phyloP scores from a whole-genome alignment of 192 early-diverging fungal genomes.

The Umbelopsis vinacea region DNA sequence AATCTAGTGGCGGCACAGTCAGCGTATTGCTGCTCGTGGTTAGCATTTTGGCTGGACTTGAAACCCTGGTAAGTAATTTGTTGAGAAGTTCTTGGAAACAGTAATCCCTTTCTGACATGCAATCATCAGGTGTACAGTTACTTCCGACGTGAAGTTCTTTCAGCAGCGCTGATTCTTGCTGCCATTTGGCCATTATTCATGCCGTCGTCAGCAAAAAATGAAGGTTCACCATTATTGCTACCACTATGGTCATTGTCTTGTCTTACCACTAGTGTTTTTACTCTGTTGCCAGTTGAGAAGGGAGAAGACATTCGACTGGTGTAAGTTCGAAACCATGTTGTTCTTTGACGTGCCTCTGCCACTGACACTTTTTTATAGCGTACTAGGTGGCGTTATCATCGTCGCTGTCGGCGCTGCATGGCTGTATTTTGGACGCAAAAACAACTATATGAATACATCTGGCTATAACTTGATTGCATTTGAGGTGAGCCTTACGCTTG shows the following conservation, averaged over 20 bases:
- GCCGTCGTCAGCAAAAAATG: conserved; percentile 44
- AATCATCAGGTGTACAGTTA: conserved; percentile 80
- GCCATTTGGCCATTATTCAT: conserved; percentile 73
- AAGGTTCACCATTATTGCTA: conserved; percentile 47
- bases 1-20: conserved; percentile 27
- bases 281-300: conserved; percentile 87
- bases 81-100: not conserved
- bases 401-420: conserved; percentile 29
- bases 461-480: conserved; percentile 7
- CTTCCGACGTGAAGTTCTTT: conserved; percentile 76
- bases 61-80: conserved; percentile 70
- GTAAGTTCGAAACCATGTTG: conserved; percentile 35
- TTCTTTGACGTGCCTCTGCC: not conserved
- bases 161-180: conserved; percentile 63
- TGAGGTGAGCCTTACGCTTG: not conserved
- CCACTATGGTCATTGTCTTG: conserved; percentile 70
- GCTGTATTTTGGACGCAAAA: conserved; percentile 1
- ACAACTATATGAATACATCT: conserved; percentile 3
- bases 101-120: not conserved
- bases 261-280: conserved; percentile 80
- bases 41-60: conserved; percentile 70
- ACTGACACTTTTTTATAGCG: conserved; percentile 27
- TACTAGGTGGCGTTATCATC: conserved; percentile 49
- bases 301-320: conserved; percentile 74
- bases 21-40: conserved; percentile 42